Evolutionary conservation across 2,329 filamentous ascomycete genomes (phyloP), one percentile per base, ranked within the genome.

Genomic region (Neopestalotiopsis sp.): DNA sequence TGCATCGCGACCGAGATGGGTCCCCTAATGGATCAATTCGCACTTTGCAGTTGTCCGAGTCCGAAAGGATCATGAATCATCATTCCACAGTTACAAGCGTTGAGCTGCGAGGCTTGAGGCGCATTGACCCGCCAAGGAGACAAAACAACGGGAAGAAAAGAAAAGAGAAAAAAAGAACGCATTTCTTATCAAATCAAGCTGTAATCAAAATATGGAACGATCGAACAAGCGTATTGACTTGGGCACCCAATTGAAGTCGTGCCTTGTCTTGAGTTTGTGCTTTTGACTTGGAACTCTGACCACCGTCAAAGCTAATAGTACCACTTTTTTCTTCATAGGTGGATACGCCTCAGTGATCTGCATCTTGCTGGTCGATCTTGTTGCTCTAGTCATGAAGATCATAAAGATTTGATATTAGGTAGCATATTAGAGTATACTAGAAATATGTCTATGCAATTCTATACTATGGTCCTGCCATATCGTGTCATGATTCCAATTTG

Each of bases 61-160:
- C 63, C 63, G 63, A 66, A 20, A 20, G 59, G 42, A 61, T 56
- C 49, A 68, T 68, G 67, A 68, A 65, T 68, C 67, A 68, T 68
- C 67, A 68, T 65, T 68, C 40, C 59, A 57, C 13, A 57, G 9
- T 9, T n/a, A 20, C n/a, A 53, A 53, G 45, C n/a, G 45, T n/a
- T 53, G 14, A 10, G 6, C 34, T n/a, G 9, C 45, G 45, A 17
- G 7, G 17, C n/a, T 53, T 2, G 6, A 17, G 24, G 49, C 45
- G 61, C 34, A 53, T 64, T 49, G 42, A 62, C n/a, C n/a, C 53
- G 61, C 66, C 66, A 68, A 64, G 32, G 57, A 34, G 34, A 38
- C 3, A 10, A 28, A 28, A 17, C 24, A 4, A 53, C 45, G 20
- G 17, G 9, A 4, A 53, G 9, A 20, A 53, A 20, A 53, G 42